A percentile compares a stretch with the other conserved stretches of the same genome.
Conservation (phyloP, 352 stramenopile species). For the Pythium diclinum region DNA sequence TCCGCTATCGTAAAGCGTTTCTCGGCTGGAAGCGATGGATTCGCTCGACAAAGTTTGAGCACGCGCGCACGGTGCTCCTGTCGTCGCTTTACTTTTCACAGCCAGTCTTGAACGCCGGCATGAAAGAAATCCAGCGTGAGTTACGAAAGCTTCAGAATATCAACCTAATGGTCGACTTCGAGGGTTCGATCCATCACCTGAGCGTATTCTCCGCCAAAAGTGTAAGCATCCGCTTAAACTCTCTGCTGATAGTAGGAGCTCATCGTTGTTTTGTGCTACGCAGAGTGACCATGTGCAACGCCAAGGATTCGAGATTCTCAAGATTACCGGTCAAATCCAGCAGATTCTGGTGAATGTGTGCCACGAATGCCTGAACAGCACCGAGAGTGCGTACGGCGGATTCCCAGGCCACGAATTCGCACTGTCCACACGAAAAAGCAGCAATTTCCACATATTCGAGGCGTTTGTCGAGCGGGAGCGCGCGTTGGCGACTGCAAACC, state of each 20-base stretch:
- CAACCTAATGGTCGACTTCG: conserved; percentile 49
- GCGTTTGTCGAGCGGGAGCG: conserved; percentile 48
- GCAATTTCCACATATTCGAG: conserved; percentile 60
- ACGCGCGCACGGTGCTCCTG: conserved; percentile 40
- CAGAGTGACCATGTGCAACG: conserved; percentile 18
- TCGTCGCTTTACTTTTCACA: conserved; percentile 52
- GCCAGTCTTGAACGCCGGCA: conserved; percentile 31
- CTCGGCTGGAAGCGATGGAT: conserved; percentile 56
- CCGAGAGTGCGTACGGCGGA: conserved; percentile 31
- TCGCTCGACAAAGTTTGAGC: conserved; percentile 37
- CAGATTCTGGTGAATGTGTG: conserved; percentile 38
- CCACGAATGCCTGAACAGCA: conserved; percentile 36
- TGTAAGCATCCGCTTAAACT: conserved; percentile 27
- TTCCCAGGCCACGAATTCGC: conserved; percentile 57
- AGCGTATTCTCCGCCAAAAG: conserved; percentile 34
- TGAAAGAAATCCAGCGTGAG: conserved; percentile 35
- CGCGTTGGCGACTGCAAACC: conserved; percentile 46
- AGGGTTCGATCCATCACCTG: conserved; percentile 33
- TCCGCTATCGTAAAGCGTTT: conserved; percentile 69
- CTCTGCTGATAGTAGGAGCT: too few species aligned
- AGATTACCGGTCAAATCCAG: conserved; percentile 36
- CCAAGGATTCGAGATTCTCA: conserved; percentile 26
- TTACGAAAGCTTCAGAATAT: conserved; percentile 30
- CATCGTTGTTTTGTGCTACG: not conserved
- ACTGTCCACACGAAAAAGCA: conserved; percentile 53